phyloP scores from a whole-genome alignment of 306 rosid species.

The Begonia masoniana region DNA sequence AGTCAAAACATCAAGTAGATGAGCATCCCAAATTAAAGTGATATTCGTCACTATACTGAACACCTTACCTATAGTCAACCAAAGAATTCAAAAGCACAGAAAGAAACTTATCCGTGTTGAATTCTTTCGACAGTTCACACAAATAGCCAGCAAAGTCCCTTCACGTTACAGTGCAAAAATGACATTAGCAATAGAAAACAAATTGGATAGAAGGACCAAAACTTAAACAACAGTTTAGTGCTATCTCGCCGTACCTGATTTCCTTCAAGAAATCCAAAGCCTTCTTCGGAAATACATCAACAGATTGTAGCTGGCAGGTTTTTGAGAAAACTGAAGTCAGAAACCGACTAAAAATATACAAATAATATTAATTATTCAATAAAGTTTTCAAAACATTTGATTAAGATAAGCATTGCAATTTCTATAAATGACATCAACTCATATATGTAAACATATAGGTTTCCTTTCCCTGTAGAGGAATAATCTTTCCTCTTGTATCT shows the following conservation, averaged over 20 bases:
- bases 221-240: neutral
- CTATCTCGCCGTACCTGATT: conserved; percentile 31
- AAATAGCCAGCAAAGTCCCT: conserved; percentile 60
- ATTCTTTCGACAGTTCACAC: conserved; percentile 49
- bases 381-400: too few relatives aligned
- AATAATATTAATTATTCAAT: too few relatives aligned
- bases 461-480: too few relatives aligned
- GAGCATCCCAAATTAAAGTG: neutral
- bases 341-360: too few relatives aligned
- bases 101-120: conserved; percentile 65
- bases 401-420: too few relatives aligned
- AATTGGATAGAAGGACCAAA: neutral
- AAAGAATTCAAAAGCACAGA: conserved; percentile 60
- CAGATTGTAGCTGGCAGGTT: conserved; percentile 50
- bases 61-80: conserved; percentile 62
- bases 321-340: conserved; percentile 14
- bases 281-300: conserved; percentile 51
- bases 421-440: too few relatives aligned
- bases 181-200: conserved; percentile 11
- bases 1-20: conserved; percentile 13
- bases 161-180: conserved; percentile 12
- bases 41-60: conserved; percentile 3
- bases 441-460: too few relatives aligned
- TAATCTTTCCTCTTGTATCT: too few relatives aligned
- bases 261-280: conserved; percentile 54